These are phyloP conservation scores for Amaranthus palmeri DNA, from an alignment of 148 eudicot species.

Conservation along the genomic window DNA sequence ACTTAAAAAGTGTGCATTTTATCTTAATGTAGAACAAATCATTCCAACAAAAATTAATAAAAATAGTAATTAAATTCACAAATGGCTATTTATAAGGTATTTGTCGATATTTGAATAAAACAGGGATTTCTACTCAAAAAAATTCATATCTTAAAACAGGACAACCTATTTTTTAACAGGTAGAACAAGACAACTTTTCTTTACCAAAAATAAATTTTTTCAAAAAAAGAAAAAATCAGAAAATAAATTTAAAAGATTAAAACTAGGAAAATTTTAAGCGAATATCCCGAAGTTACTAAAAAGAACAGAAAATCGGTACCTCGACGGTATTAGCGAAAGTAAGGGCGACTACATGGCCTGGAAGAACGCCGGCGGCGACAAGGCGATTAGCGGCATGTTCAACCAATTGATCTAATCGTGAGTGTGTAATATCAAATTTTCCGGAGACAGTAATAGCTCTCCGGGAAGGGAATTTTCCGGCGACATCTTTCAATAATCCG, in stretches of 20 bases:
- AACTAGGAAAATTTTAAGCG: too few species aligned
- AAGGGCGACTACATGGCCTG: conserved; percentile 87
- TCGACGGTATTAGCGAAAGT: conserved; percentile 87
- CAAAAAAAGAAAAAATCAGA: neutral
- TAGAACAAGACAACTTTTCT: too few species aligned
- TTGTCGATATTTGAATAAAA: too few species aligned
- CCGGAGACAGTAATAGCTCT: conserved; percentile 75
- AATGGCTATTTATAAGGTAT: too few species aligned
- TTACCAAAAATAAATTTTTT: neutral
- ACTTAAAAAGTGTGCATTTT: too few species aligned
- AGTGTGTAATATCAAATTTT: conserved; percentile 53
- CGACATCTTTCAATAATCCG: conserved; percentile 44
- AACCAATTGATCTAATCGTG: conserved; percentile 43
- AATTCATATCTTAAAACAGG: too few species aligned
- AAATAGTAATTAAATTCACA: too few species aligned
- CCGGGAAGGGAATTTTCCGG: conserved; percentile 51
- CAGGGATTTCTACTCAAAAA: too few species aligned
- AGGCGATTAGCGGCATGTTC: conserved; percentile 52
- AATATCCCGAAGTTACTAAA: neutral
- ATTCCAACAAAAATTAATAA: too few species aligned
- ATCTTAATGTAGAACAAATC: too few species aligned
- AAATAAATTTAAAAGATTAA: neutral
- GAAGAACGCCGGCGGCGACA: conserved; percentile 52
- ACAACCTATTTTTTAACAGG: too few species aligned
- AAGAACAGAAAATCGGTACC: conserved; percentile 27